Conservation (phyloP, 371 early-diverging fungal genomes). For the Rhizomucor pusillus region DNA sequence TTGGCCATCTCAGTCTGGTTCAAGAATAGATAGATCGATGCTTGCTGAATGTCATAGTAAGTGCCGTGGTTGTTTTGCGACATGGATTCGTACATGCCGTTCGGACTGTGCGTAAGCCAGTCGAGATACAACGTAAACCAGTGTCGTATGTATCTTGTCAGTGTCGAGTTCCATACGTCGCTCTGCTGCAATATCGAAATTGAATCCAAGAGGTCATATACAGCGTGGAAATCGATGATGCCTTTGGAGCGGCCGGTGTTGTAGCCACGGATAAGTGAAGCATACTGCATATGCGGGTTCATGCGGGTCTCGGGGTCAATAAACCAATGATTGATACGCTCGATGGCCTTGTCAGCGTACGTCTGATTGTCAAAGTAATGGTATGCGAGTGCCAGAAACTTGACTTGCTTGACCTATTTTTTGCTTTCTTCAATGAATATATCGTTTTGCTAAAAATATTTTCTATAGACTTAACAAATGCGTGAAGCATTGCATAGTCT, state of each 20-base stretch:
- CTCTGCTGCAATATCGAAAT: slow-evolving; percentile 28
- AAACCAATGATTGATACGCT: slow-evolving; percentile 49
- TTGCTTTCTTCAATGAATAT: no score
- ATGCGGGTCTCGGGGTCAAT: slow-evolving; percentile 47
- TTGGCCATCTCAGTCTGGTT: slow-evolving; percentile 23
- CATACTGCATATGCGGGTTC: slow-evolving; percentile 58
- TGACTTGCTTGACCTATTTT: slow-evolving; percentile 34
- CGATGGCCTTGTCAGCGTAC: slow-evolving; percentile 37
- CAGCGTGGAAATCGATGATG: slow-evolving; percentile 43
- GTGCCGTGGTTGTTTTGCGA: slow-evolving; percentile 52
- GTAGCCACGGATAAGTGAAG: slow-evolving; percentile 41
- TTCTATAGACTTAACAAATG: slow-evolving; percentile 17
- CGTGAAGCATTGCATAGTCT: slow-evolving; percentile 38
- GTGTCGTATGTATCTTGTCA: slow-evolving; percentile 28
- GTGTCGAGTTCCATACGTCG: slow-evolving; percentile 24
- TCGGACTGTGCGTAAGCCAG: slow-evolving; percentile 45
- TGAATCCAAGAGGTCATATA: slow-evolving; percentile 27
- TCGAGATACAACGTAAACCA: slow-evolving; percentile 47
- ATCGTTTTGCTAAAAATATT: no score
- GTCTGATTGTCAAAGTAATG: slow-evolving; percentile 49
- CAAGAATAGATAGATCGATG: slow-evolving; percentile 39
- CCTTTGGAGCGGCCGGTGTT: slow-evolving; percentile 39
- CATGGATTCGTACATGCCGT: slow-evolving; percentile 37
- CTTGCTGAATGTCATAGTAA: slow-evolving; percentile 46
- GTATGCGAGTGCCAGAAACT: slow-evolving; percentile 46